Evolutionary conservation across 2,329 filamentous ascomycete genomes (phyloP).

Genomic region (Fusarium nisikadoi): DNA sequence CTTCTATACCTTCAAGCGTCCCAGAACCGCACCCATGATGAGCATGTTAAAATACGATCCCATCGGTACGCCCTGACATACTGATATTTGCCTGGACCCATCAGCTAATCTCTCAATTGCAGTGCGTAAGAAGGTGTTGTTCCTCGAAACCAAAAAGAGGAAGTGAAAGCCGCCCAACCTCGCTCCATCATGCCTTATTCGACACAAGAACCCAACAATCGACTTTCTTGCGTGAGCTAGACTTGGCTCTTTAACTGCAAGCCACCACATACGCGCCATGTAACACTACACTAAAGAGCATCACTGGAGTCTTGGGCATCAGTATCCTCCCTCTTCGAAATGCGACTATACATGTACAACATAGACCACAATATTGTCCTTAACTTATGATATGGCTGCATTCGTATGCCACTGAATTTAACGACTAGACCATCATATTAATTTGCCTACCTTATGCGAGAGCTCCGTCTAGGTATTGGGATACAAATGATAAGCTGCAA

Average conservation of each 20-base stretch:
- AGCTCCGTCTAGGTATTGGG: background rate
- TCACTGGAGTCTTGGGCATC: slow-evolving; percentile 46
- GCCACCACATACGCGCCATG: slow-evolving; percentile 31
- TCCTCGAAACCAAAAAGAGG: slow-evolving; percentile 91
- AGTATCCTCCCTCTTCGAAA: slow-evolving; percentile 30
- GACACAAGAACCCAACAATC: slow-evolving; percentile 3
- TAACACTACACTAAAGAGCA: slow-evolving; percentile 46
- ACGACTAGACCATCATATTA: background rate
- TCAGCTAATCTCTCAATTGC: slow-evolving; percentile 23
- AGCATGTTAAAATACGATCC: slow-evolving; percentile 99
- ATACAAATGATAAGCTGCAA: slow-evolving; percentile 6
- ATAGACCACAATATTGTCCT: slow-evolving; percentile 26
- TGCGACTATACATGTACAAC: slow-evolving; percentile 44
- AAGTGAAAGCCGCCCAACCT: slow-evolving; percentile 53
- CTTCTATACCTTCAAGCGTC: slow-evolving; percentile 90
- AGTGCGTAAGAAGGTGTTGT: slow-evolving; percentile 96
- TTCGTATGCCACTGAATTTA: slow-evolving; percentile 6
- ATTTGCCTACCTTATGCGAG: background rate
- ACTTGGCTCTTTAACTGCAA: slow-evolving; percentile 2
- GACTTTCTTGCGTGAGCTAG: slow-evolving; percentile 17
- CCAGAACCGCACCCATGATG: slow-evolving; percentile 82
- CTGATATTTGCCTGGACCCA: background rate
- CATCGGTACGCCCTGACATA: slow-evolving; percentile 70
- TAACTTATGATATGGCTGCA: slow-evolving; percentile 11
- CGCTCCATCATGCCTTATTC: slow-evolving; percentile 26